Evolutionary conservation across 2,329 filamentous ascomycete species (phyloP).

Genomic region (Fusarium oxysporum): DNA sequence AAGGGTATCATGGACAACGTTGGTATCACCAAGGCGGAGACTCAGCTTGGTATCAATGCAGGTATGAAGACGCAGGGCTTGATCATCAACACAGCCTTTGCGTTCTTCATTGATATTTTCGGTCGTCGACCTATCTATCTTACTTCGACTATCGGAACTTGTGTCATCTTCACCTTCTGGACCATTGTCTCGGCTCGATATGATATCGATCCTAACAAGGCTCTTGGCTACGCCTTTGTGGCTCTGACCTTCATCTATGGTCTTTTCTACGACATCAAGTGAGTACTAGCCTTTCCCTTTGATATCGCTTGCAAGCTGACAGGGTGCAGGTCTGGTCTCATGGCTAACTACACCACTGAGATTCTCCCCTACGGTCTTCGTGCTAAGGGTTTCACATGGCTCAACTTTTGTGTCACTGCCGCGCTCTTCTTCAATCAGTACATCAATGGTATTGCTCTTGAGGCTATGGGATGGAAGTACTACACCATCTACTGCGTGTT

Average conservation of each 20-base stretch:
- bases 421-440: slow-evolving; percentile 37
- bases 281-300: not conserved
- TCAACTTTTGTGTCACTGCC: slow-evolving; percentile 31
- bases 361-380: slow-evolving; percentile 42
- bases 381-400: slow-evolving; percentile 33
- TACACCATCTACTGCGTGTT: slow-evolving; percentile 30
- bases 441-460: slow-evolving; percentile 30
- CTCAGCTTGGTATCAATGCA: slow-evolving; percentile 46
- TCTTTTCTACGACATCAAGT: slow-evolving; percentile 50
- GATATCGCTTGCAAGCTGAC: not conserved
- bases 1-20: slow-evolving; percentile 25
- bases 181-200: slow-evolving; percentile 43
- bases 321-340: slow-evolving; percentile 45
- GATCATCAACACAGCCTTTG: slow-evolving; percentile 9
- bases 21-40: slow-evolving; percentile 49
- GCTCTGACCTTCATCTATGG: slow-evolving; percentile 54
- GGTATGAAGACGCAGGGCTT: slow-evolving; percentile 29
- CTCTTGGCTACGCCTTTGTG: slow-evolving; percentile 44
- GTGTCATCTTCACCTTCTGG: slow-evolving; percentile 45
- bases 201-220: slow-evolving; percentile 35
- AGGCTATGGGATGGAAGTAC: slow-evolving; percentile 32
- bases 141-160: slow-evolving; percentile 33
- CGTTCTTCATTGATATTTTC: slow-evolving; percentile 45
- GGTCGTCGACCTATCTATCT: slow-evolving; percentile 19
- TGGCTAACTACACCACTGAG: slow-evolving; percentile 42